Conservation (phyloP, 2,329 filamentous ascomycete species). For the Fusarium sp. region DNA sequence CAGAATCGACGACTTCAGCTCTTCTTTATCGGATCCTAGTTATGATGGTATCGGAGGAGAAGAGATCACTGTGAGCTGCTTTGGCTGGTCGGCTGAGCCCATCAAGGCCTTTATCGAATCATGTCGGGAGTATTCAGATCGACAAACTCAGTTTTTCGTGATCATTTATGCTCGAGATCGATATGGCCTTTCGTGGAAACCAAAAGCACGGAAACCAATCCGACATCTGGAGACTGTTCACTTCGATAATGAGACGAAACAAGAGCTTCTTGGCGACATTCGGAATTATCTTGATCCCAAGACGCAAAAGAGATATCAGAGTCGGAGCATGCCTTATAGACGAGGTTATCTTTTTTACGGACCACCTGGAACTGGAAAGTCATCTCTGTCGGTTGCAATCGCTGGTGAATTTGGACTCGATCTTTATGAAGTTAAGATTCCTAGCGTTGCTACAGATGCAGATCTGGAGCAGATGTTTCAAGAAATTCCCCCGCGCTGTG, state of each 20-base stretch:
- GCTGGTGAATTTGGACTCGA: constrained; percentile 62
- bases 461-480: constrained; percentile 61
- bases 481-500: constrained; percentile 62
- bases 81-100: constrained; percentile 61
- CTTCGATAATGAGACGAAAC: constrained; percentile 58
- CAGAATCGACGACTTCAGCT: constrained; percentile 51
- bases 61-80: constrained; percentile 59
- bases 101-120: constrained; percentile 57
- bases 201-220: constrained; percentile 59
- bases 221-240: constrained; percentile 62
- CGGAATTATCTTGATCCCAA: constrained; percentile 61
- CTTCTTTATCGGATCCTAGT: constrained; percentile 52
- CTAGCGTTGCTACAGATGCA: constrained; percentile 61
- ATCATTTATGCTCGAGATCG: constrained; percentile 59
- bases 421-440: constrained; percentile 60
- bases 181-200: constrained; percentile 59
- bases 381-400: constrained; percentile 62
- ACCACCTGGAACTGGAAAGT: constrained; percentile 70
- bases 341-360: constrained; percentile 72
- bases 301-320: constrained; percentile 67
- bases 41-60: constrained; percentile 58
- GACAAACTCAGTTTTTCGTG: constrained; percentile 60
- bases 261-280: constrained; percentile 59
- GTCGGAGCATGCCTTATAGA: constrained; percentile 55
- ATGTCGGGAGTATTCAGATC: constrained; percentile 60